Evolutionary conservation across 495 filamentous ascomycete genomes (phyloP).

Genomic region (Neurospora sp.): DNA sequence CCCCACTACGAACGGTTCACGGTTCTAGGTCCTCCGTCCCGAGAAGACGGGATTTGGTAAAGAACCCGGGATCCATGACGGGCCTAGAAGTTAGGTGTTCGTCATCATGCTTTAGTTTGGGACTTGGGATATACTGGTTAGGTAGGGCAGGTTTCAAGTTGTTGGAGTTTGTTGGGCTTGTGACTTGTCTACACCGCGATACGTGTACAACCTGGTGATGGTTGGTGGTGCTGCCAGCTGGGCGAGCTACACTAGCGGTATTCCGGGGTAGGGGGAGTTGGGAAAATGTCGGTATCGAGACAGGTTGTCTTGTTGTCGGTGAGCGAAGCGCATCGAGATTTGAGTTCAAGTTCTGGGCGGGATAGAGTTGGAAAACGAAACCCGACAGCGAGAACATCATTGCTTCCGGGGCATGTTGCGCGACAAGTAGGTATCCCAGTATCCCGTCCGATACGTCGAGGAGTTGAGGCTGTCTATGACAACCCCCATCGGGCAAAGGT

Average conservation of each 20-base stretch:
- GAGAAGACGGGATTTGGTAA: not conserved
- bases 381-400: not conserved
- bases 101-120: not conserved
- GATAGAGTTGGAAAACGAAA: not conserved
- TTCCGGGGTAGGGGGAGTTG: not conserved
- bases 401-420: not conserved
- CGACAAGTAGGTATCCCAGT: not conserved
- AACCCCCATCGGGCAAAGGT: not conserved
- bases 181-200: not conserved
- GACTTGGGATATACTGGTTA: not conserved
- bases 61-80: not conserved
- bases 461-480: not conserved
- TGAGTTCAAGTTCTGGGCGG: not conserved
- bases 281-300: not conserved
- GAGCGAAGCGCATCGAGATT: not conserved
- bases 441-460: not conserved
- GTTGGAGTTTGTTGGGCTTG: not conserved
- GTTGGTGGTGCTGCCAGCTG: not conserved
- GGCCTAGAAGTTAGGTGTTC: not conserved
- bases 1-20: not conserved
- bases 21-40: not conserved
- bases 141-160: not conserved
- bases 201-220: not conserved
- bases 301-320: not conserved
- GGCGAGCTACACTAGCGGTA: not conserved